Base-by-base conservation (phyloP, 495 filamentous ascomycete species). In the Penicillium atrosanguineum region DNA sequence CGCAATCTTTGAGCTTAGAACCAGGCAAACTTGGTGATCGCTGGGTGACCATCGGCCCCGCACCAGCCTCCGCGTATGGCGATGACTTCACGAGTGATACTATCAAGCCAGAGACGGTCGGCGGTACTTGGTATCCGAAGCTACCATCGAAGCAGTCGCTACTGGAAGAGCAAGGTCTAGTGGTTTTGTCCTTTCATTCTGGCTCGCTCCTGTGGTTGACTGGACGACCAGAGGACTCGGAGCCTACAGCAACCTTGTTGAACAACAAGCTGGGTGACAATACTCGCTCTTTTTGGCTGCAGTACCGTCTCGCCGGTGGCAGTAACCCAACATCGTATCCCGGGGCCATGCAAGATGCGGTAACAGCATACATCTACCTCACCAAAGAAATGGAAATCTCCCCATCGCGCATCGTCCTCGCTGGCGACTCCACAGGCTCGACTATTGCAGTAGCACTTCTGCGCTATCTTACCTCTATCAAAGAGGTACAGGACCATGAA, bases 361-460 rank as follows among this genome's bases (percentile, higher is more conserved):
- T 52, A 18, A 52, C 50, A 3, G 40, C 50, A n/a, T 52, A 52
- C 20, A 16, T 44, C 28, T 65, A 68, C 46, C 67, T 78, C 9
- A 48, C 71, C 14, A 46, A 59, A 20, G 51, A 59, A 7, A 44
- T 62, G n/a, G 47, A 52, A 9, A 67, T 72, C 25, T 59, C 59
- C 3, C 52, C 69, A 4, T 42, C 37, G 0, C 55, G 63, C 2
- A 75, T 79, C 31, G 50, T 75, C 2, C 16, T 76, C 6, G 67
- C 68, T 19, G 74, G 74, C 19, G 75, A 79, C 58, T 75, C 71
- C 16, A 68, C 73, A 0, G 74, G 75, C 23, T 69, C 47, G 4
- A 74, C 69, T 43, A 48, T 77, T 14, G 72, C 60, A 15, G 34
- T 77, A 2, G 67, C 60, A 7, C 63, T 79, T 18, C 28, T 19